phyloP scores from a whole-genome alignment of 1,284 basidiomycete species.

The Austropuccinia psidii region DNA sequence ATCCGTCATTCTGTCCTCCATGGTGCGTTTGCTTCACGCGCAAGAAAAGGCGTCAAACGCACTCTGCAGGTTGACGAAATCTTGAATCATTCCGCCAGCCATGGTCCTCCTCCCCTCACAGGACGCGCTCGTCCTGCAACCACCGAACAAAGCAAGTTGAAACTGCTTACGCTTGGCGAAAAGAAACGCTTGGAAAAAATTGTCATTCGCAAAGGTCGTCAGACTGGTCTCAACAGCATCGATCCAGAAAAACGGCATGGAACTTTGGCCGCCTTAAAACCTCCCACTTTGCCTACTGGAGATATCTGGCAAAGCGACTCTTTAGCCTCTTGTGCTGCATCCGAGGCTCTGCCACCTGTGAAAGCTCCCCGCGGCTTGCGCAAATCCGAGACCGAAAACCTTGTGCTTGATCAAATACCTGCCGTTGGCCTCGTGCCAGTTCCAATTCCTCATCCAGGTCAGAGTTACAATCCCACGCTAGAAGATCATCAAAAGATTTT shows the following conservation, averaged over 20 bases:
- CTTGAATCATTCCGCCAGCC: background rate
- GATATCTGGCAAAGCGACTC: constrained; percentile 15
- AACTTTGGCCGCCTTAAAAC: constrained; percentile 16
- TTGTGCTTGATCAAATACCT: background rate
- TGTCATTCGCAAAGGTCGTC: constrained; percentile 5
- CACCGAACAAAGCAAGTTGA: background rate
- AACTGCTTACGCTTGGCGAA: background rate
- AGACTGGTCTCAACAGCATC: constrained; percentile 2
- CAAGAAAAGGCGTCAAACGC: constrained; percentile 18
- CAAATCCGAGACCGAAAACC: background rate
- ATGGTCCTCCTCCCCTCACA: background rate
- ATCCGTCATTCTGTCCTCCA: constrained; percentile 25
- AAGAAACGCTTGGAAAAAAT: constrained; percentile 23
- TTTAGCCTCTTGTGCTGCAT: background rate
- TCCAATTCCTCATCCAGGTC: constrained; percentile 26
- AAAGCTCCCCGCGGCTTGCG: constrained; percentile 2
- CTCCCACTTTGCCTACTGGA: background rate
- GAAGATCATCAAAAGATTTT: constrained; percentile 29
- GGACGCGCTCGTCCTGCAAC: background rate
- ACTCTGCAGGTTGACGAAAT: constrained; percentile 26
- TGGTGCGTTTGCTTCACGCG: constrained; percentile 2
- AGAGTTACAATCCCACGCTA: constrained; percentile 27
- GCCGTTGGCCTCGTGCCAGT: constrained; percentile 13
- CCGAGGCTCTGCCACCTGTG: background rate
- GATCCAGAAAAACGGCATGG: constrained; percentile 28